Base-by-base conservation (phyloP, 164 flowering plant species). In the Akebia trifoliata region DNA sequence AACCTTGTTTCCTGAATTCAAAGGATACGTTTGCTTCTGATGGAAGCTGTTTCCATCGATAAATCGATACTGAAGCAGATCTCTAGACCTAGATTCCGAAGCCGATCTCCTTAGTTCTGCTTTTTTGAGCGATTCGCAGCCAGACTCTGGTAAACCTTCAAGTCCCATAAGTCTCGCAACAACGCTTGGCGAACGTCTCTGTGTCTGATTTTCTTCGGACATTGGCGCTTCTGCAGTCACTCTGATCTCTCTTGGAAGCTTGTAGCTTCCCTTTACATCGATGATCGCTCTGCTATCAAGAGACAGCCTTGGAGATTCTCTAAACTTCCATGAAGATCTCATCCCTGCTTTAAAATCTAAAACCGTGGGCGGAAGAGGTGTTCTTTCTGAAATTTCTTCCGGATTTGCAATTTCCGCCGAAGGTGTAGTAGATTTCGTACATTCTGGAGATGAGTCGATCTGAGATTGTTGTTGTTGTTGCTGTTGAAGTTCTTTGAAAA, bases 111-210 rank as follows among this genome's bases (percentile, higher is more conserved):
- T 77, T 3, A 89, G 79, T 79, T 88, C 87, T 2, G 80, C 70
- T 25, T 67, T 74, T 61, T 64, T 66, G 22, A 20, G 50, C 11
- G 75, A 72, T 22, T 76, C 79, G 0, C 78, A 57, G 14, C 62
- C 54, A 0, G 75, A 44, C 4, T 59, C 35, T 4, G 86, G 79
- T 40, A 85, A 36, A 29, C 75, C 81, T 22, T 81, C 94, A 2
- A 89, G 82, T 11, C 96, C 96, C 96, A 89, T 89, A 5, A 89
- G 78, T 56, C 83, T 62, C 1, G 91, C 96, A 32, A 89, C 74
- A 14, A 89, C 96, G 50, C 96, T 76, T 9, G 94, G 81, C 1
- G 91, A 84, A 1, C 83, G 76, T 2, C 73, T 75, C 51, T 75
- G 81, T 45, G 50, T 39, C 17, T 70, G 81, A 17, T 72, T 74